phyloP scores from a whole-genome alignment of 1,284 basidiomycete species.

The Apiotrichum gamsii region DNA sequence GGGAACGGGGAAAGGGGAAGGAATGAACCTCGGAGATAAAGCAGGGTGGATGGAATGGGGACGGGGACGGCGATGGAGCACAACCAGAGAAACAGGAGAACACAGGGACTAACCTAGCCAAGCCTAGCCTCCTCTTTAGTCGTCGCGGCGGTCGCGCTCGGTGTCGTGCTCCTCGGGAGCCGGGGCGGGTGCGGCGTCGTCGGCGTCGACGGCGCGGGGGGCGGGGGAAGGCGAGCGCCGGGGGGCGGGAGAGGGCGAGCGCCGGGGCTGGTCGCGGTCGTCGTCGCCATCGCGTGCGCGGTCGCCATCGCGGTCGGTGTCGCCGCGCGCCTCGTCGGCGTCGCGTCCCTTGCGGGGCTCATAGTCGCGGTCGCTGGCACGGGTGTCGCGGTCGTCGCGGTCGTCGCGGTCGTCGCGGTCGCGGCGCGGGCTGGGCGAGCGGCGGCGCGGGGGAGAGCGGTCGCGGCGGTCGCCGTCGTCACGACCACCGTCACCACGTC shows the following conservation, averaged over 20 bases:
- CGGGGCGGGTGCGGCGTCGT: constrained; percentile 3
- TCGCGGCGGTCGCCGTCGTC: constrained; percentile 21
- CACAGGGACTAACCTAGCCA: constrained; percentile 1
- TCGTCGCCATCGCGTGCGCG: constrained; percentile 15
- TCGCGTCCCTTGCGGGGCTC: constrained; percentile 1
- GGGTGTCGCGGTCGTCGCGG: constrained; percentile 20
- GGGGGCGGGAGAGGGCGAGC: constrained; percentile 6
- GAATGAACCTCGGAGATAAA: too few relatives aligned
- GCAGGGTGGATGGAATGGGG: too few relatives aligned
- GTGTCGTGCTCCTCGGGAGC: constrained; percentile 2
- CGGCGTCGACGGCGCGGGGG: neutral
- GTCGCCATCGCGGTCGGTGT: constrained; percentile 19
- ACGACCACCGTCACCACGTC: constrained; percentile 7
- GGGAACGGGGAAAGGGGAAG: too few relatives aligned
- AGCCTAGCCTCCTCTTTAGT: constrained; percentile 13
- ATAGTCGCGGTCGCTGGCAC: constrained; percentile 2
- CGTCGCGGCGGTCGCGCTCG: constrained; percentile 17
- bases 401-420: too few relatives aligned
- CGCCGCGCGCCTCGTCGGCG: constrained; percentile 5
- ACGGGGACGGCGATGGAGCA: too few relatives aligned
- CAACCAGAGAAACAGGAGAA: neutral
- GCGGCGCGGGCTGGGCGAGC: constrained; percentile 28
- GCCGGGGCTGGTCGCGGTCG: constrained; percentile 8
- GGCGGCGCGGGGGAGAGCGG: constrained; percentile 20
- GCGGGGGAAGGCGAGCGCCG: too few relatives aligned